Conservation (phyloP, 1,284 basidiomycete species). For the Leccinum solheimii region DNA sequence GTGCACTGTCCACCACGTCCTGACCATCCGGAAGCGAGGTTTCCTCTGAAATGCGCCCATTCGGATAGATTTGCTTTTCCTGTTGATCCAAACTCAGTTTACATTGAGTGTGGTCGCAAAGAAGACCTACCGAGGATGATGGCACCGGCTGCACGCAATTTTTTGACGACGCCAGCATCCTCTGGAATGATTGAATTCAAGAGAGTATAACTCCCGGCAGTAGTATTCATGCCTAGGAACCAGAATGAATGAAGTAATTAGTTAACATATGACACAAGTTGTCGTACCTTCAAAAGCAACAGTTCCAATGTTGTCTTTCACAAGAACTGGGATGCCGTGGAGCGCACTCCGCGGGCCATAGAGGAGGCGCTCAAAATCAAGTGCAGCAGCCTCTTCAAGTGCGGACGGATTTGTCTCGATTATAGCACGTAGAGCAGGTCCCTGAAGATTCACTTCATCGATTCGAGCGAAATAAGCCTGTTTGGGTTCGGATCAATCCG, state of each 20-base stretch:
- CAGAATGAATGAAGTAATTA: background rate
- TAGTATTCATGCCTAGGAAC: constrained; percentile 62
- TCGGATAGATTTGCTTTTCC: constrained; percentile 69
- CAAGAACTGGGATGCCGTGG: constrained; percentile 69
- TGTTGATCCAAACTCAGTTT: constrained; percentile 13
- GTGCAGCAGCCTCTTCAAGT: constrained; percentile 48
- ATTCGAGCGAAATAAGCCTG: constrained; percentile 71
- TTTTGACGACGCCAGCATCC: constrained; percentile 62
- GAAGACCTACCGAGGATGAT: constrained; percentile 53
- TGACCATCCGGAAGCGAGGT: constrained; percentile 61
- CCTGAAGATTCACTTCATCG: constrained; percentile 68
- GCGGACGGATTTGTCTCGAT: constrained; percentile 65
- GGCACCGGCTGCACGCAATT: constrained; percentile 63
- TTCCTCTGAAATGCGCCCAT: constrained; percentile 60
- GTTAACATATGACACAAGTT: background rate
- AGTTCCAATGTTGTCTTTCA: constrained; percentile 74
- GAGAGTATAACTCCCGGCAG: constrained; percentile 60
- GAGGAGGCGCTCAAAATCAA: constrained; percentile 54
- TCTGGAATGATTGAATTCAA: constrained; percentile 58
- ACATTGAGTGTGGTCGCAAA: background rate
- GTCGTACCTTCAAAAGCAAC: constrained; percentile 49
- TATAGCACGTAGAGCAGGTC: constrained; percentile 59
- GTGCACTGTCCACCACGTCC: constrained; percentile 65
- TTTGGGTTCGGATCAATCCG: constrained; percentile 1
- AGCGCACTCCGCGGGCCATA: constrained; percentile 53